Conservation (phyloP, 164 flowering plant genomes). For the Tetrastigma voinierianum region DNA sequence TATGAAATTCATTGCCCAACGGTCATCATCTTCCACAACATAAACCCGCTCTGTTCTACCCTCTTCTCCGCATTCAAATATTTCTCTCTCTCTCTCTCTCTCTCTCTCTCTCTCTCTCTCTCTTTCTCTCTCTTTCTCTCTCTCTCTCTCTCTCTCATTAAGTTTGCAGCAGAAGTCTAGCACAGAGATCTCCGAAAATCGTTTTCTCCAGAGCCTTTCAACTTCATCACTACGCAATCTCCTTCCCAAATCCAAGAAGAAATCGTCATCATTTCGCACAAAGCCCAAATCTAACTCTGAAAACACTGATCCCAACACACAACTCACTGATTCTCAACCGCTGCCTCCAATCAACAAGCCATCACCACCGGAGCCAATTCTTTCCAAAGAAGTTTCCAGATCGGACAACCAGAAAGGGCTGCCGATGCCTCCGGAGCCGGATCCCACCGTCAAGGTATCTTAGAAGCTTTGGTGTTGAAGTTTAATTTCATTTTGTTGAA, state of each 20-base stretch:
- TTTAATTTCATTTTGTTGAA: background rate
- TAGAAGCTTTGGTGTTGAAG: background rate
- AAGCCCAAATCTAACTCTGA: constrained; percentile 40
- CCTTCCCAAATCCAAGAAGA: constrained; percentile 55
- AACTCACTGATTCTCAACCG: constrained; percentile 1
- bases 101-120: constrained; percentile 7
- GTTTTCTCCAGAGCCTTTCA: constrained; percentile 37
- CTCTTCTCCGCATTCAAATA: constrained; percentile 1
- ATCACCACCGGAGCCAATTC: background rate
- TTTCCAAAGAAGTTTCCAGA: constrained; percentile 11
- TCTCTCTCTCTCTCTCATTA: too few relatives aligned
- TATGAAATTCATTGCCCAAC: constrained; percentile 9
- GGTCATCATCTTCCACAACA: constrained; percentile 20
- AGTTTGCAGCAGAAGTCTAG: too few relatives aligned
- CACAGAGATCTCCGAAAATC: constrained; percentile 23
- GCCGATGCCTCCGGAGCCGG: constrained; percentile 16
- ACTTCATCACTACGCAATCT: constrained; percentile 53
- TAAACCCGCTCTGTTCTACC: constrained; percentile 4
- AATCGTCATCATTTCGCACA: constrained; percentile 14
- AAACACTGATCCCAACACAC: constrained; percentile 70
- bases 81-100: constrained; percentile 25
- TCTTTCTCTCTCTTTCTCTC: too few relatives aligned
- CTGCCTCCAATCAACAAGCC: background rate
- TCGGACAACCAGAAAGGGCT: constrained; percentile 10
- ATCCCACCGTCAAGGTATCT: constrained; percentile 59